Percentiles rank a stretch among this genome's conserved stretches.
phyloP scores from a whole-genome alignment of 257 asterid genomes.

The Catharanthus roseus region DNA sequence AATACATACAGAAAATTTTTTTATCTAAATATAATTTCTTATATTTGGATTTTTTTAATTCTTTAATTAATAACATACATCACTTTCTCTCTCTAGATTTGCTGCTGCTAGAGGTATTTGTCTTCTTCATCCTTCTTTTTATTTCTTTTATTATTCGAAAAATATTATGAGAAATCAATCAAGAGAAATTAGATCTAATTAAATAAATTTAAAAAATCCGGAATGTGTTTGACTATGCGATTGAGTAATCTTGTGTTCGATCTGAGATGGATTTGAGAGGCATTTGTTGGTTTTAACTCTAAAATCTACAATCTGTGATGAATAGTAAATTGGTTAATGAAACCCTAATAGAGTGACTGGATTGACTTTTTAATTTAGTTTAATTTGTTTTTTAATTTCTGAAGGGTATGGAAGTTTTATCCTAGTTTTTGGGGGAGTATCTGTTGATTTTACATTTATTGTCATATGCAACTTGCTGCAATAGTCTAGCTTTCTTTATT shows the following conservation, averaged over 20 bases:
- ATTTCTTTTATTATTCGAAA: conserved; percentile 10
- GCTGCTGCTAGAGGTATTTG: conserved; percentile 46
- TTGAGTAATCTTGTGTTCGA: conserved; percentile 11
- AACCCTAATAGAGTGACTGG: conserved; percentile 1
- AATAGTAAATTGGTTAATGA: background rate
- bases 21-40: background rate
- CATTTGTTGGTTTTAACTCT: conserved; percentile 5
- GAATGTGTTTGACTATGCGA: conserved; percentile 16
- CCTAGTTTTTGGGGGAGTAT: conserved; percentile 7
- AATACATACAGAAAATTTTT: background rate
- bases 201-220: conserved; percentile 6
- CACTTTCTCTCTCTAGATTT: conserved; percentile 48
- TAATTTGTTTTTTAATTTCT: background rate
- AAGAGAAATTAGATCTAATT: conserved; percentile 12
- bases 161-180: conserved; percentile 10
- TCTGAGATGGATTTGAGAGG: conserved; percentile 13
- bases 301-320: background rate
- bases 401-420: background rate
- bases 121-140: conserved; percentile 11
- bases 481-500: background rate
- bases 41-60: conserved; percentile 4
- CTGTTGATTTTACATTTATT: conserved; percentile 1
- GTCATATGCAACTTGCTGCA: background rate
- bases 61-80: conserved; percentile 10
- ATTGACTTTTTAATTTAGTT: background rate